Percentiles rank a stretch among this genome's conserved stretches.
Evolutionary conservation across 306 rosid species (phyloP).

Genomic region (Glycine latifolia): DNA sequence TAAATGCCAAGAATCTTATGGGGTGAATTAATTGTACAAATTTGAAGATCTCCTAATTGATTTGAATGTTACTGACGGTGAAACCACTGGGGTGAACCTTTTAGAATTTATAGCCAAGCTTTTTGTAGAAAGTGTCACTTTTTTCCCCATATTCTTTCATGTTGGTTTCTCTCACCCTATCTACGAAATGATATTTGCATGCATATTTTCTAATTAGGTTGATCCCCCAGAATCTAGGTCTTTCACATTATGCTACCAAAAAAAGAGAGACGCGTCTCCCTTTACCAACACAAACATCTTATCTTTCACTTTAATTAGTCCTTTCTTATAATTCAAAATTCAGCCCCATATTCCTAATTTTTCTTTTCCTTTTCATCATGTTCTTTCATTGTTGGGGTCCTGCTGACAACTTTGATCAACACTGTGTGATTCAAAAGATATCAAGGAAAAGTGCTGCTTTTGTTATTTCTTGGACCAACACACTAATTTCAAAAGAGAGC

Average conservation of each 20-base stretch:
- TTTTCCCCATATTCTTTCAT: constrained; percentile 23
- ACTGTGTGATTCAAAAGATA: constrained; percentile 42
- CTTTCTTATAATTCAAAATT: constrained; percentile 48
- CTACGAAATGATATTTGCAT: constrained; percentile 39
- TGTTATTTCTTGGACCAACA: constrained; percentile 52
- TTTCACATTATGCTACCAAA: constrained; percentile 36
- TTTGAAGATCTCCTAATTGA: neutral
- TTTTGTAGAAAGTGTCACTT: constrained; percentile 27
- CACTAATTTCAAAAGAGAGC: constrained; percentile 48
- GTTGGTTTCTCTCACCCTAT: constrained; percentile 2
- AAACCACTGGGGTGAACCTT: neutral
- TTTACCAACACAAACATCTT: constrained; percentile 49
- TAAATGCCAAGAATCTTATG: constrained; percentile 6
- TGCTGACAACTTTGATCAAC: constrained; percentile 44
- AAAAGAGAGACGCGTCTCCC: constrained; percentile 26
- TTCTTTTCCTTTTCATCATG: constrained; percentile 38
- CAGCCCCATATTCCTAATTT: constrained; percentile 40
- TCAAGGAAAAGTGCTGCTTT: constrained; percentile 42
- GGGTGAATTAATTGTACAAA: neutral
- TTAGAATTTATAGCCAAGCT: constrained; percentile 29
- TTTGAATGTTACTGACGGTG: constrained; percentile 22
- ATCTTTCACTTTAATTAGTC: constrained; percentile 47
- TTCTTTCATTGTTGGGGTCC: constrained; percentile 49
- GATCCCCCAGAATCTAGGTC: constrained; percentile 42
- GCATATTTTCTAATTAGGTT: constrained; percentile 44